Percentiles rank a stretch among this genome's conserved stretches.
phyloP scores from a whole-genome alignment of 129 eudicot genomes.

The Cynara cardunculus region DNA sequence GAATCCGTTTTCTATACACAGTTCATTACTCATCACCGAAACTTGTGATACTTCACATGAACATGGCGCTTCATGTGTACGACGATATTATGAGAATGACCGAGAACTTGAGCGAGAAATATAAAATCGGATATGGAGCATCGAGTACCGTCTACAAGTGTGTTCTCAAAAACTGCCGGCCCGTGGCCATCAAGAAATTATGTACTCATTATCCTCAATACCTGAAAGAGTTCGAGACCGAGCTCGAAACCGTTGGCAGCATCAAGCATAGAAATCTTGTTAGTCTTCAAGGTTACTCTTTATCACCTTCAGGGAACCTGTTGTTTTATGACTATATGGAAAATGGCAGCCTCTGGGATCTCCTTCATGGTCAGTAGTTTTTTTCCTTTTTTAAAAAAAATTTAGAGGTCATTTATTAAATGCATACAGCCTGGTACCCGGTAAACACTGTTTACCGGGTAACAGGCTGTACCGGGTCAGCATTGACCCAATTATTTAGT shows the following conservation, averaged over 20 bases:
- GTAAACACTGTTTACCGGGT: background rate
- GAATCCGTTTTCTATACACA: constrained; percentile 9
- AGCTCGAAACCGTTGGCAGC: constrained; percentile 89
- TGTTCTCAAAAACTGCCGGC: constrained; percentile 86
- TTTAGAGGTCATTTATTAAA: background rate
- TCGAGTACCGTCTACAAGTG: constrained; percentile 98
- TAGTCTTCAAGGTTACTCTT: constrained; percentile 94
- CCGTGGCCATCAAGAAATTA: constrained; percentile 88
- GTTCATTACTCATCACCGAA: constrained; percentile 83
- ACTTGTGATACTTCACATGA: constrained; percentile 97
- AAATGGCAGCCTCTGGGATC: constrained; percentile 99
- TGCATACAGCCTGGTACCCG: background rate
- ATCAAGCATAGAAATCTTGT: constrained; percentile 93
- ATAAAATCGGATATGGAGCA: constrained; percentile 87
- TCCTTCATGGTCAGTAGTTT: constrained; percentile 72
- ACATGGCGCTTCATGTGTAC: constrained; percentile 96
- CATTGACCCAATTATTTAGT: background rate
- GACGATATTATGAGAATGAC: constrained; percentile 99
- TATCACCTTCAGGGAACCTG: constrained; percentile 81
- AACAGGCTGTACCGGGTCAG: background rate
- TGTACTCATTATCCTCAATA: constrained; percentile 72
- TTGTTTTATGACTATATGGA: constrained; percentile 98
- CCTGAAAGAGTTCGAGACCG: constrained; percentile 88
- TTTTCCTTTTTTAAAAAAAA: too few species aligned
- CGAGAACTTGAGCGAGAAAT: constrained; percentile 87